Evolutionary conservation across 257 asterid species (phyloP).

Genomic region (Solanum chmielewskii): DNA sequence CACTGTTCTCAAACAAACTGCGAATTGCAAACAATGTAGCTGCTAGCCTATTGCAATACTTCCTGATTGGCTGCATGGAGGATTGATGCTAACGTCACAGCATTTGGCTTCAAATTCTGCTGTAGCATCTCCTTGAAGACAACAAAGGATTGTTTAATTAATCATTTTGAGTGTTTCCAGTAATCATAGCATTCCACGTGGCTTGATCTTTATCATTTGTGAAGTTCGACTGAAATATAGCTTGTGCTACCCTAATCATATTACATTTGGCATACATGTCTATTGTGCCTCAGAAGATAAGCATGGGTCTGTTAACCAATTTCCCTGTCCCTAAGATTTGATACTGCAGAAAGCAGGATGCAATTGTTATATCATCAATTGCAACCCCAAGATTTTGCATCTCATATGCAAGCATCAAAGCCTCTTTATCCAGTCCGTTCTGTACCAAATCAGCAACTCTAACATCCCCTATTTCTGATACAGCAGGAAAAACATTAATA

Average conservation of each 20-base stretch:
- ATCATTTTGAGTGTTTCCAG: constrained; percentile 52
- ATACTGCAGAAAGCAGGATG: constrained; percentile 65
- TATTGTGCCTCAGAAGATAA: constrained; percentile 48
- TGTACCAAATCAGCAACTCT: constrained; percentile 43
- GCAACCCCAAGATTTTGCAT: constrained; percentile 52
- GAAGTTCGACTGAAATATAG: constrained; percentile 24
- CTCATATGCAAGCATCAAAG: constrained; percentile 56
- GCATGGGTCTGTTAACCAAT: constrained; percentile 66
- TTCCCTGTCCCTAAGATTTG: constrained; percentile 49
- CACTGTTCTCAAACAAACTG: constrained; percentile 42
- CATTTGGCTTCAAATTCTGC: constrained; percentile 44
- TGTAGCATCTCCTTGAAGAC: constrained; percentile 49
- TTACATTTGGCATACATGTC: constrained; percentile 72
- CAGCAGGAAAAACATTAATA: constrained; percentile 47
- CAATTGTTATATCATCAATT: constrained; percentile 45
- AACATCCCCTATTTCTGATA: constrained; percentile 28
- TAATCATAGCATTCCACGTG: constrained; percentile 74
- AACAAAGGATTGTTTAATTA: constrained; percentile 35
- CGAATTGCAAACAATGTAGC: constrained; percentile 54
- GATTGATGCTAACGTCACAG: constrained; percentile 71
- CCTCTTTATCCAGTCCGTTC: constrained; percentile 50
- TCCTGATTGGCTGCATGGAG: constrained; percentile 62
- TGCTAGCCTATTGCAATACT: constrained; percentile 49
- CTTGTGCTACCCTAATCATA: constrained; percentile 34
- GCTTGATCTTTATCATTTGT: constrained; percentile 38